These are phyloP conservation scores for Penicillium hesseltinei DNA, from an alignment of 2,329 filamentous ascomycete genomes.

Conservation along the genomic window DNA sequence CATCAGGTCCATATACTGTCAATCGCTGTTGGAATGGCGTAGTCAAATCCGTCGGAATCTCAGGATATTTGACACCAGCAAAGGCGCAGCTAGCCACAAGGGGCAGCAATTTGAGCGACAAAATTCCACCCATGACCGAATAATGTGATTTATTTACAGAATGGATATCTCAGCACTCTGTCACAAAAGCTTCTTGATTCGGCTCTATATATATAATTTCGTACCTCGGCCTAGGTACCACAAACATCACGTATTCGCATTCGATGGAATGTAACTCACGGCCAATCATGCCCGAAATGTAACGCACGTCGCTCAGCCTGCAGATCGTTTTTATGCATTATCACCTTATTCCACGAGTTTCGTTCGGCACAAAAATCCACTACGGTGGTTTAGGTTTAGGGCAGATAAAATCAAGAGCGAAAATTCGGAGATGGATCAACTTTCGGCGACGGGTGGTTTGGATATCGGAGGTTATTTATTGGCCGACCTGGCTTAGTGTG, in stretches of 20 bases:
- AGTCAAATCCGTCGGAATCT: constrained; percentile 50
- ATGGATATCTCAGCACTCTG: neutral
- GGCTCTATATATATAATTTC: constrained; percentile 2
- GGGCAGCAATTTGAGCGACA: constrained; percentile 16
- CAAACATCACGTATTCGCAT: neutral
- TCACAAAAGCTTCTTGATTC: neutral
- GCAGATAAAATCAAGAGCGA: neutral
- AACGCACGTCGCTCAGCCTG: neutral
- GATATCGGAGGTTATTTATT: neutral
- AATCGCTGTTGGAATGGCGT: constrained; percentile 57
- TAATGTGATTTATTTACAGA: neutral
- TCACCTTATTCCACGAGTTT: neutral
- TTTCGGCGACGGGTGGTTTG: neutral
- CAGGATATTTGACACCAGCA: constrained; percentile 42
- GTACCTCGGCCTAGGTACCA: neutral
- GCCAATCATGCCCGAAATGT: constrained; percentile 2
- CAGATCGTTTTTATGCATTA: neutral
- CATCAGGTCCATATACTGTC: constrained; percentile 50
- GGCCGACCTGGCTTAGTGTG: neutral
- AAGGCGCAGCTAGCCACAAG: constrained; percentile 18
- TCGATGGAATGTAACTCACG: neutral
- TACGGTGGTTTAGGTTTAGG: neutral
- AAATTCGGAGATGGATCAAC: neutral
- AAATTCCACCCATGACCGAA: constrained; percentile 13
- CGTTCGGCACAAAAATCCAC: neutral